Conservation (phyloP, 2,329 filamentous ascomycete species). For the Thielaviopsis euricoi region DNA sequence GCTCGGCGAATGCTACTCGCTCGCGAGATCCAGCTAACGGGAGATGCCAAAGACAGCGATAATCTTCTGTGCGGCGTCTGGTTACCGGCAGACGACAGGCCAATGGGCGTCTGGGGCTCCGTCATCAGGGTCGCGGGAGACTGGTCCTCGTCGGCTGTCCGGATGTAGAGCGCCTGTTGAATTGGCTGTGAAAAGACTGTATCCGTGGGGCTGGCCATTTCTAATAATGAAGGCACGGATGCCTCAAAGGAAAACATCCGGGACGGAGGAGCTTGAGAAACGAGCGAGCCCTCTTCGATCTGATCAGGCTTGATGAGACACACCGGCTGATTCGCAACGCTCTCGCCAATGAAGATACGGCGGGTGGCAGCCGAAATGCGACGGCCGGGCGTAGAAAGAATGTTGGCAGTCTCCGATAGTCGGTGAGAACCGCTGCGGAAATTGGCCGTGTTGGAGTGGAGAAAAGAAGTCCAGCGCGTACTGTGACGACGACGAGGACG, state of each 20-base stretch:
- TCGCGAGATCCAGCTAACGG: slow-evolving; percentile 38
- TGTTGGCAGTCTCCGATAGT: slow-evolving; percentile 2
- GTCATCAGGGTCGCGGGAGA: background rate
- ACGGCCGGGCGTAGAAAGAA: background rate
- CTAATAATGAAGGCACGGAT: background rate
- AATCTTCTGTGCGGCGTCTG: slow-evolving; percentile 26
- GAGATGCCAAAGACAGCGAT: slow-evolving; percentile 43
- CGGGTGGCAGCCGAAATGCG: slow-evolving; percentile 6
- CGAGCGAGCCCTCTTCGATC: background rate
- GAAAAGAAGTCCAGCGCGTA: slow-evolving; percentile 37
- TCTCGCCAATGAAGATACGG: slow-evolving; percentile 7
- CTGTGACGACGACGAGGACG: slow-evolving; percentile 1
- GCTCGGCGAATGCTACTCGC: slow-evolving; percentile 38
- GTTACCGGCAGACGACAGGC: background rate
- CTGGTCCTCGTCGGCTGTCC: background rate
- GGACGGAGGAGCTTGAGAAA: background rate
- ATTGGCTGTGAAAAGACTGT: background rate
- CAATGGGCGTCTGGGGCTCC: background rate
- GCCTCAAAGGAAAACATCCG: background rate
- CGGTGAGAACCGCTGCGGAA: slow-evolving; percentile 24
- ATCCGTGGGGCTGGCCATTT: background rate
- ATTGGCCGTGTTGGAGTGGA: slow-evolving; percentile 27
- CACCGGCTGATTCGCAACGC: slow-evolving; percentile 2
- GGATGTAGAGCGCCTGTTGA: background rate
- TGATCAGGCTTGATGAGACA: slow-evolving; percentile 10